These are phyloP conservation scores for Stagonosporopsis chrysanthemi DNA, from an alignment of 2,329 filamentous ascomycete genomes.

Conservation along the genomic window DNA sequence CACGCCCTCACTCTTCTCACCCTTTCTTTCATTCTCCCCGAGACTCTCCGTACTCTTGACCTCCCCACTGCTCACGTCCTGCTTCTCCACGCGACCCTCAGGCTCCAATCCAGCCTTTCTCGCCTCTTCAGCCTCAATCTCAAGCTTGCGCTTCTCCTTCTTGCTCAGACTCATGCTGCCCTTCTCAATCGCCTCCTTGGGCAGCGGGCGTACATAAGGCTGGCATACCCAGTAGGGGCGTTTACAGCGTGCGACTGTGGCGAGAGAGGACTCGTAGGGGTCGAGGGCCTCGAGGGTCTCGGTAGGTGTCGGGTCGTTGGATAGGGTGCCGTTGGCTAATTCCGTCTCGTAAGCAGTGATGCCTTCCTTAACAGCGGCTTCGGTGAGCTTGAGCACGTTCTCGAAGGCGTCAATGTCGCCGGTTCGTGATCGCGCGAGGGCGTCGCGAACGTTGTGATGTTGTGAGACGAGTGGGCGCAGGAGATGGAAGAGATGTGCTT, in stretches of 20 bases:
- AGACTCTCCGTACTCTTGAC: slow-evolving; percentile 21
- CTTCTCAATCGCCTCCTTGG: slow-evolving; percentile 84
- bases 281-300: slow-evolving; percentile 25
- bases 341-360: slow-evolving; percentile 69
- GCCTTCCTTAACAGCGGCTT: slow-evolving; percentile 75
- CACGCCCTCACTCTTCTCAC: slow-evolving; percentile 23
- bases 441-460: slow-evolving; percentile 85
- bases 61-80: slow-evolving; percentile 46
- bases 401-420: slow-evolving; percentile 82
- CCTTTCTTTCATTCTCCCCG: slow-evolving; percentile 17
- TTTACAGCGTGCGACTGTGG: slow-evolving; percentile 73
- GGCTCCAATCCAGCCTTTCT: slow-evolving; percentile 42
- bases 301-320: neutral
- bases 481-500: slow-evolving; percentile 92
- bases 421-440: slow-evolving; percentile 72
- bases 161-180: slow-evolving; percentile 78
- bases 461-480: slow-evolving; percentile 80
- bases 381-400: slow-evolving; percentile 75
- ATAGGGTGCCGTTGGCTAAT: slow-evolving; percentile 10
- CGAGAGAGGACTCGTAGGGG: slow-evolving; percentile 65
- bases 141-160: slow-evolving; percentile 60
- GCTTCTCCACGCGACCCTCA: slow-evolving; percentile 62
- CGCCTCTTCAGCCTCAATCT: slow-evolving; percentile 51
- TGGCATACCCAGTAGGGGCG: slow-evolving; percentile 91
- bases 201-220: slow-evolving; percentile 83